Evolutionary conservation across 208 protist species (phyloP).

Genomic region (Crithidia acanthocephali): DNA sequence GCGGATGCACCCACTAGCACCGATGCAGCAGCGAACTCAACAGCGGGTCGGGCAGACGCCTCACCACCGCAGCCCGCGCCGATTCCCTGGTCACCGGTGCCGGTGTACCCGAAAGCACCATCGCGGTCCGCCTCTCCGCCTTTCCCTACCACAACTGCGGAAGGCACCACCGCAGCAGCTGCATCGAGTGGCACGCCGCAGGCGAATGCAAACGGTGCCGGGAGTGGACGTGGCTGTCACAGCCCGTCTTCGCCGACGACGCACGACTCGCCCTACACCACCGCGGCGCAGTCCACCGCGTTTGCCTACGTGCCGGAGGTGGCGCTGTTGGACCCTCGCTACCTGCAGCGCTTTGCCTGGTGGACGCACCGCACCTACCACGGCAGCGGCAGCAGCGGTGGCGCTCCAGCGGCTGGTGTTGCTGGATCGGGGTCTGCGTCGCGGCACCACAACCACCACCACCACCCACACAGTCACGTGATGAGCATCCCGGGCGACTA

Average conservation of each 20-base stretch:
- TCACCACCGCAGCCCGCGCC: neutral
- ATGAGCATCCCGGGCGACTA: slow-evolving; percentile 29
- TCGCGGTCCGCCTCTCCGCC: neutral
- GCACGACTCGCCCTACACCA: neutral
- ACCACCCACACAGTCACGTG: neutral
- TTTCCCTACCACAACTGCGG: neutral
- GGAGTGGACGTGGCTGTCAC: neutral
- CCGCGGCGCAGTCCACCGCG: neutral
- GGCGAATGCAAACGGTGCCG: neutral
- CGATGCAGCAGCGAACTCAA: neutral
- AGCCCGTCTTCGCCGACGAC: neutral
- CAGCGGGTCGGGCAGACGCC: neutral
- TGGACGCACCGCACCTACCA: slow-evolving; percentile 45
- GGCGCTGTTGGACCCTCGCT: slow-evolving; percentile 62
- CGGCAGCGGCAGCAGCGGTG: slow-evolving; percentile 1
- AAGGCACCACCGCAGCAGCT: neutral
- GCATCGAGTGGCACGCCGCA: neutral
- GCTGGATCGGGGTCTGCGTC: neutral
- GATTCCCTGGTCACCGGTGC: slow-evolving; percentile 12
- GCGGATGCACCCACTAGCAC: neutral
- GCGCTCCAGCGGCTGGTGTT: neutral
- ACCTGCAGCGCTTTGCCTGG: slow-evolving; percentile 56
- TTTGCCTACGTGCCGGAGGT: slow-evolving; percentile 50
- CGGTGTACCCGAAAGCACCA: neutral
- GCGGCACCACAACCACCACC: neutral